Conservation (phyloP, 805 yeast genomes). For the Yamadazyma philogaea region DNA sequence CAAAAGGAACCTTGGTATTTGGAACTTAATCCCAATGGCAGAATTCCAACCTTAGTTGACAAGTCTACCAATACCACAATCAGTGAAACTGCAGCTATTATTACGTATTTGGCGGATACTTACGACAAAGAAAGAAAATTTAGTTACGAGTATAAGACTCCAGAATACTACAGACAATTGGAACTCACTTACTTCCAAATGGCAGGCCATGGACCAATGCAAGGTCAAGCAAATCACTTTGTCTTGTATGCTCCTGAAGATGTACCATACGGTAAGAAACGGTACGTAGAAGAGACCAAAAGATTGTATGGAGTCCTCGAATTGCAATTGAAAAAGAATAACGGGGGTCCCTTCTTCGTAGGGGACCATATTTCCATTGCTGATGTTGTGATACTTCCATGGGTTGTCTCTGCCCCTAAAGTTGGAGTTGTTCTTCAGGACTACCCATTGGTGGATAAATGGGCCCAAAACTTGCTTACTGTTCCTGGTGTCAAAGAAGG, state of each 20-base stretch:
- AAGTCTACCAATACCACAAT: conserved; percentile 43
- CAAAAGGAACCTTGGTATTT: conserved; percentile 59
- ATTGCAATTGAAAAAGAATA: conserved; percentile 44
- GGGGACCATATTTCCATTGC: conserved; percentile 60
- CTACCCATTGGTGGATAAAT: conserved; percentile 39
- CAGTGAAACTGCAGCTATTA: conserved; percentile 61
- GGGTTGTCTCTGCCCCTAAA: conserved; percentile 29
- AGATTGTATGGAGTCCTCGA: conserved; percentile 56
- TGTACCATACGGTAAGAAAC: conserved; percentile 50
- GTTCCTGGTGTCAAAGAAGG: conserved; percentile 36
- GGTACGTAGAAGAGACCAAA: conserved; percentile 50
- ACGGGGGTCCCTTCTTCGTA: conserved; percentile 51
- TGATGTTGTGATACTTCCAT: conserved; percentile 50
- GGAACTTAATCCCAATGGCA: conserved; percentile 58
- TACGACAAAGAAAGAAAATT: conserved; percentile 54
- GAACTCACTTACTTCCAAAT: conserved; percentile 57
- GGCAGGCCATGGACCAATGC: conserved; percentile 59
- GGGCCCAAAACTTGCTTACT: conserved; percentile 35
- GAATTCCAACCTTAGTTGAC: conserved; percentile 54
- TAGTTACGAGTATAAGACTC: conserved; percentile 35
- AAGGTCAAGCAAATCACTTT: conserved; percentile 59
- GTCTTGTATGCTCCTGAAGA: conserved; percentile 44
- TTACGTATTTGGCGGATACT: conserved; percentile 56
- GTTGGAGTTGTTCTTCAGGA: conserved; percentile 30
- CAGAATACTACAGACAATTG: conserved; percentile 48